Evolutionary conservation across 78 protist species (phyloP), one percentile per base, ranked within the genome.

Genomic region (Dictyostelium capitatum): DNA sequence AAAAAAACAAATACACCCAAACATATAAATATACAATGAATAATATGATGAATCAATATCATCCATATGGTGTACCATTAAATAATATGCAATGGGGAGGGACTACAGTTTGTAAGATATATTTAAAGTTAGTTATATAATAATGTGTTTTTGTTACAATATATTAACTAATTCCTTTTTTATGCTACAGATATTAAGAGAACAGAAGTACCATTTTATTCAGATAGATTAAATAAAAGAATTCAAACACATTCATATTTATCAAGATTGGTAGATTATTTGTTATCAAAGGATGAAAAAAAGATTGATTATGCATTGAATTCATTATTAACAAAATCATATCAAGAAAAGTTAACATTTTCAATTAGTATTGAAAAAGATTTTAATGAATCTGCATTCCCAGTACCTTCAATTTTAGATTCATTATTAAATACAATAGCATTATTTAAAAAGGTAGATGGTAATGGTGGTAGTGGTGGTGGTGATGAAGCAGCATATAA

Each of bases 121-220:
- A n/a, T n/a, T n/a, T n/a, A n/a, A n/a, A n/a, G n/a, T n/a, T n/a
- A n/a, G n/a, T n/a, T n/a, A n/a, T n/a, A n/a, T n/a, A n/a, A n/a
- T n/a, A n/a, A n/a, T n/a, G n/a, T n/a, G n/a, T n/a, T n/a, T n/a
- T n/a, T n/a, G n/a, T n/a, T n/a, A n/a, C n/a, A n/a, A n/a, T n/a
- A n/a, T 56, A 20, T 56, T 20, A 56, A 56, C 19, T 56, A 7
- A 0, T 56, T 17, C 1, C n/a, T 19, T 20, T 56, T 56, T 14
- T 53, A 19, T 17, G n/a, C 17, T 25, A 12, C 50, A 83, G 90
- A 83, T 57, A 54, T 84, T 9, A 84, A 78, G 11, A 84, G 91
- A 85, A 77, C 92, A 47, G 92, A 85, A 47, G 69, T 85, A 64
- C 92, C 92, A 77, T 85, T 65, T n/a, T 85, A 77, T 85, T 85